Base-by-base conservation (phyloP, 805 yeast genomes). In the Ogataea siamensis region DNA sequence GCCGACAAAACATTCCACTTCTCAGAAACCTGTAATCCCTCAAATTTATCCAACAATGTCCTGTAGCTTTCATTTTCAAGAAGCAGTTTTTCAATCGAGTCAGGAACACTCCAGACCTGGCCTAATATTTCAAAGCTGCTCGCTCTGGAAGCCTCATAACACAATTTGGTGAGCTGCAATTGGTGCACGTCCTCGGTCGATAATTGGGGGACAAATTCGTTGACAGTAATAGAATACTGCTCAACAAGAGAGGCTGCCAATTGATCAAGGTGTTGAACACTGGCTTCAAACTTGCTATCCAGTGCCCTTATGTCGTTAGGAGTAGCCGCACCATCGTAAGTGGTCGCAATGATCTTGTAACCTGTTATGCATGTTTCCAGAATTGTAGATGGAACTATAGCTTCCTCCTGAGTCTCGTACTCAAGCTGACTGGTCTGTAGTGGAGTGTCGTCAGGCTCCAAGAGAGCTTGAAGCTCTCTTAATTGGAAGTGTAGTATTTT, bases 41-140 rank as follows among this genome's bases (percentile, higher is more conserved):
- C 52, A 24, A 39, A 34, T 32, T 69, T 59, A 25, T 71, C 74
- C 9, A 74, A 35, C n/a, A 66, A 55, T 0, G 66, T 63, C 38
- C 74, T 70, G 14, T 71, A 52, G 35, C 67, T 68, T 20, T 72
- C 74, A 1, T 70, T 63, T 7, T 71, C 71, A 37, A 62, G 40
- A 57, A 74, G 56, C 29, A 58, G 55, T 32, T 64, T 60, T 32
- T 71, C 75, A 0, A 68, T 50, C 1, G 57, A 48, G 2, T 53
- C 47, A 1, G 13, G 20, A 16, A 38, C 42, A 7, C 45, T 50
- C 80, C 80, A 75, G 1, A 63, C 20, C 2, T 40, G 37, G 1
- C 47, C 30, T 1, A 71, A 37, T 1, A 45, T 46, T 5, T 57
- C 60, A 14, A 66, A 49, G 24, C 54, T 54, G 22, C 47, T 42